These are phyloP conservation scores for Aspergillus spinulosporus DNA, from an alignment of 2,329 filamentous ascomycete genomes.

Conservation along the genomic window DNA sequence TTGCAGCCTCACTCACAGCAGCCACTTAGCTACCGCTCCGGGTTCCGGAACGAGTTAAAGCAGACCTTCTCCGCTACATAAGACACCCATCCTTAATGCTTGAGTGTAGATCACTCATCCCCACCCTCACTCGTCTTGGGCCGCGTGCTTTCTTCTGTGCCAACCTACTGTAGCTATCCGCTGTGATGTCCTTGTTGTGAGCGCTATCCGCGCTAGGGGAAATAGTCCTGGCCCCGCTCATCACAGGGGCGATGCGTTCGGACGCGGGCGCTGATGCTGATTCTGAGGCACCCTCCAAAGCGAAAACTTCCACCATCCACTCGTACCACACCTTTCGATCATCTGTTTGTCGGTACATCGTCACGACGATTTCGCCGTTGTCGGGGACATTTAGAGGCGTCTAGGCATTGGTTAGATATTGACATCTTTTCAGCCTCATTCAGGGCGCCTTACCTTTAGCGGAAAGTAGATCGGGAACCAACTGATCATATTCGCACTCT, in stretches of 20 bases:
- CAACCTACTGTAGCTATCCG: slow-evolving; percentile 6
- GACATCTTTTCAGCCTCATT: neutral
- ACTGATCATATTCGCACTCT: slow-evolving; percentile 97
- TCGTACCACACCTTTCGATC: slow-evolving; percentile 98
- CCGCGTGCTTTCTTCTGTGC: slow-evolving; percentile 18
- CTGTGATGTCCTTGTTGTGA: slow-evolving; percentile 22
- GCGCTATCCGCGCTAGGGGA: slow-evolving; percentile 29
- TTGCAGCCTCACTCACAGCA: slow-evolving; percentile 1
- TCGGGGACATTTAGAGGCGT: slow-evolving; percentile 82
- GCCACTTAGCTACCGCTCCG: neutral
- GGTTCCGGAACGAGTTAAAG: slow-evolving; percentile 9
- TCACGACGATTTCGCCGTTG: slow-evolving; percentile 80
- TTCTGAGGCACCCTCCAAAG: slow-evolving; percentile 30
- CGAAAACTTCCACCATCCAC: slow-evolving; percentile 88
- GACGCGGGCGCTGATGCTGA: slow-evolving; percentile 3
- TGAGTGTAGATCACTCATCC: slow-evolving; percentile 50
- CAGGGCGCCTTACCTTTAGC: slow-evolving; percentile 66
- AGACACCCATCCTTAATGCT: slow-evolving; percentile 52
- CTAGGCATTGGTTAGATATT: slow-evolving; percentile 47
- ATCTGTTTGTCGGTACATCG: slow-evolving; percentile 95
- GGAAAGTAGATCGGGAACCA: slow-evolving; percentile 99
- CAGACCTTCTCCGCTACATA: slow-evolving; percentile 38
- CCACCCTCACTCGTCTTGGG: slow-evolving; percentile 39
- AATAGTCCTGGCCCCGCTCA: slow-evolving; percentile 32
- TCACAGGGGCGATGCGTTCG: slow-evolving; percentile 26